A percentile compares a stretch with the other conserved stretches of the same genome.
These are phyloP conservation scores for Symbiodinium pilosum DNA, from an alignment of 73 alveolate genomes.

Conservation along the genomic window DNA sequence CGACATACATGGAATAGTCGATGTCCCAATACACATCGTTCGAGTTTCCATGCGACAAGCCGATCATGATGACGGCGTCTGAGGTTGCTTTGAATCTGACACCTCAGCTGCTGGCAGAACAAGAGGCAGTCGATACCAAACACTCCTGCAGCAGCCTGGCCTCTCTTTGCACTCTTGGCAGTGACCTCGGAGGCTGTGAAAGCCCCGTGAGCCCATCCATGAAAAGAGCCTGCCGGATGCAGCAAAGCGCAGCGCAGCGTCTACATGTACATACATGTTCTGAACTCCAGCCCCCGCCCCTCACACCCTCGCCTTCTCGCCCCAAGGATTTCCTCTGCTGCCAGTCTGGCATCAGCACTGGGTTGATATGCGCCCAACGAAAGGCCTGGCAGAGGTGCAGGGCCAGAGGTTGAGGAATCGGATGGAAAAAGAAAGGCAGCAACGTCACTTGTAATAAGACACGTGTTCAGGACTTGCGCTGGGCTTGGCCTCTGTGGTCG, in stretches of 20 bases:
- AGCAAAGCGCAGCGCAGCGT: background rate
- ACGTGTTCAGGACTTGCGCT: background rate
- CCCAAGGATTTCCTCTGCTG: background rate
- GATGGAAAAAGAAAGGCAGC: background rate
- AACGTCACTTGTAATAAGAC: background rate
- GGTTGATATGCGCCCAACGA: background rate
- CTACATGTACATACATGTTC: background rate
- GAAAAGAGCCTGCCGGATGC: background rate
- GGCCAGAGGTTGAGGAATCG: background rate
- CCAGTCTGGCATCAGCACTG: slow-evolving; percentile 11
- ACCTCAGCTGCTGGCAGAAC: background rate
- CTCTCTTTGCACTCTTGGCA: background rate
- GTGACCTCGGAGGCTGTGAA: slow-evolving; percentile 8
- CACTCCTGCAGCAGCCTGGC: background rate
- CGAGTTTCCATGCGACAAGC: background rate
- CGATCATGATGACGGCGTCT: background rate
- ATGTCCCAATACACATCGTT: slow-evolving; percentile 12
- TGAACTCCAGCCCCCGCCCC: background rate
- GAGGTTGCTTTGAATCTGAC: background rate
- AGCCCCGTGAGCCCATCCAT: background rate
- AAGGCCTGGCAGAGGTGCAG: background rate
- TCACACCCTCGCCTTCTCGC: background rate
- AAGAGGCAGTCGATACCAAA: no score
- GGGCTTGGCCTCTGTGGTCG: background rate
- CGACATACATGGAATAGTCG: slow-evolving; percentile 9